Evolutionary conservation across 192 early-diverging fungal species (phyloP).

Genomic region (Blastocladiella britannica): DNA sequence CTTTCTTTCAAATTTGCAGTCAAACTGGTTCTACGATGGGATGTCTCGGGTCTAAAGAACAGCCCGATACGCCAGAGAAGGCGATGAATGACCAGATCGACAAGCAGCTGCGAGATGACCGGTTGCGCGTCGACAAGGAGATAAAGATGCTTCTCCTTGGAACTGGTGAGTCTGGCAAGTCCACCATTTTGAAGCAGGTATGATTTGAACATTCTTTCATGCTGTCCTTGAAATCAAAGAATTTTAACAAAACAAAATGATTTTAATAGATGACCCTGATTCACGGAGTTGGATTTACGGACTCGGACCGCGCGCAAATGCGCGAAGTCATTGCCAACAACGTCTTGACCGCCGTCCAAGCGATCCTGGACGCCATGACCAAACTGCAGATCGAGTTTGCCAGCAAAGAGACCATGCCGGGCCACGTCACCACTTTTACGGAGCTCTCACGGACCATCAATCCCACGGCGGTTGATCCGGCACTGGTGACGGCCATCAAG

Average conservation of each 20-base stretch:
- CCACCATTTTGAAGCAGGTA: constrained; percentile 18
- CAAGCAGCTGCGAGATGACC: constrained; percentile 62
- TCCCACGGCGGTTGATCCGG: constrained; percentile 57
- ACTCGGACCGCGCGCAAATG: constrained; percentile 77
- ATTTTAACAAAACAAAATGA: neutral
- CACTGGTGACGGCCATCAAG: constrained; percentile 58
- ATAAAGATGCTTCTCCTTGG: constrained; percentile 88
- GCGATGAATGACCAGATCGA: constrained; percentile 79
- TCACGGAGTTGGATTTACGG: constrained; percentile 80
- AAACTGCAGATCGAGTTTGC: constrained; percentile 55
- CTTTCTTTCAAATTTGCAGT: too few relatives aligned
- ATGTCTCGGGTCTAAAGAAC: too few relatives aligned
- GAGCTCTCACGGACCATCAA: constrained; percentile 72
- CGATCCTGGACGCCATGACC: constrained; percentile 87
- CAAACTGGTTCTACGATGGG: too few relatives aligned
- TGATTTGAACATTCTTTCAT: constrained; percentile 1
- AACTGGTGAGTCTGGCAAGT: constrained; percentile 9
- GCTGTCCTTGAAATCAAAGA: constrained; percentile 3
- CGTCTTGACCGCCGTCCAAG: constrained; percentile 86
- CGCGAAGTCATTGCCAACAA: constrained; percentile 92
- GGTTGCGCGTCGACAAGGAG: constrained; percentile 59
- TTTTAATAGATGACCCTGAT: constrained; percentile 78
- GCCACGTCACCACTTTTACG: constrained; percentile 51
- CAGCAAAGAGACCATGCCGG: too few relatives aligned
- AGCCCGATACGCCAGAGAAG: constrained; percentile 65